A percentile compares a stretch with the other conserved stretches of the same genome.
Conservation (phyloP, 768 basidiomycete genomes). For the Rhodotorula graminis region DNA sequence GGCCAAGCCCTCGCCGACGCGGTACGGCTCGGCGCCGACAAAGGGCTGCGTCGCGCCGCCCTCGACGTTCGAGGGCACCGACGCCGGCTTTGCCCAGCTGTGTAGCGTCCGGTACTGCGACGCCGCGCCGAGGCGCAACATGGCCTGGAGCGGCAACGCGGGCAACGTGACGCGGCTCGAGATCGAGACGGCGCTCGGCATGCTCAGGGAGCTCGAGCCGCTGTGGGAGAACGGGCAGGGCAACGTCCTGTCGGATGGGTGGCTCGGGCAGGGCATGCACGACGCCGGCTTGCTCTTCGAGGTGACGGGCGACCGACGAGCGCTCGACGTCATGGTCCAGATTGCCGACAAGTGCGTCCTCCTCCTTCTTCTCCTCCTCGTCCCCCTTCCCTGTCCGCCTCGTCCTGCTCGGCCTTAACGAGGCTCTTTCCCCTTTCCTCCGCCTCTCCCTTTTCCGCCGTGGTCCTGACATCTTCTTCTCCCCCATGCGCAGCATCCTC, state of each 20-base stretch:
- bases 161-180: conserved; percentile 26
- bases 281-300: conserved; percentile 29
- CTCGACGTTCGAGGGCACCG: conserved; percentile 5
- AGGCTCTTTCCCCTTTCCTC: too few species aligned
- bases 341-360: conserved; percentile 31
- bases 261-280: conserved; percentile 25
- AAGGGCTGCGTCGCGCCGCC: conserved; percentile 3
- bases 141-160: conserved; percentile 17
- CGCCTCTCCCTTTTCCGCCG: too few species aligned
- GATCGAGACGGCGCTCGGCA: conserved; percentile 31
- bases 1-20: conserved; percentile 1
- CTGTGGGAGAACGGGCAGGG: conserved; percentile 22
- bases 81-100: conserved; percentile 14
- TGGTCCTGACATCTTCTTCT: too few species aligned
- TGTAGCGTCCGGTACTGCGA: conserved; percentile 25
- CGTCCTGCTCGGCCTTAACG: too few species aligned
- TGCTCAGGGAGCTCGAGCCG: conserved; percentile 20
- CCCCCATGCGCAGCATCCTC: conserved; percentile 34
- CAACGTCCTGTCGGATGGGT: conserved; percentile 22
- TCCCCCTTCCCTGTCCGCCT: too few species aligned
- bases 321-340: conserved; percentile 18
- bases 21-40: conserved; percentile 1
- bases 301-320: conserved; percentile 28
- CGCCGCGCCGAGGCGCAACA: background rate
- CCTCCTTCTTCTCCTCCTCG: too few species aligned